Conservation (phyloP, 305 asterid genomes). For the Fraxinus dipetala region DNA sequence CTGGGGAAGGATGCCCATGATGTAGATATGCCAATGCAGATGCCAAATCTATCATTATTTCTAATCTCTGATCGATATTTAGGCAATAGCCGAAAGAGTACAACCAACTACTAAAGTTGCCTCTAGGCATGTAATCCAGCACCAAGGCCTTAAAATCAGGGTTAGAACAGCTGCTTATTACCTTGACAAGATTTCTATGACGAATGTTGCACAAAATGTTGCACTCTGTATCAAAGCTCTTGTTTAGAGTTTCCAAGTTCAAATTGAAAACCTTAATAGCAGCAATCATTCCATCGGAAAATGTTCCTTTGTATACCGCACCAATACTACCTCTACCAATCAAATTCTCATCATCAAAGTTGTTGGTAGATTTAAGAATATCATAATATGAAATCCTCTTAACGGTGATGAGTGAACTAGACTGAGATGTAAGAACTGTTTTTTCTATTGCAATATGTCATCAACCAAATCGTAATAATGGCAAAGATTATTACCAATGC, state of each 20-base stretch:
- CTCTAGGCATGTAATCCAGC: slow-evolving; percentile 14
- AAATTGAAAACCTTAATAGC: slow-evolving; percentile 4
- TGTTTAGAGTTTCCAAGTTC: neutral
- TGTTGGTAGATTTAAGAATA: slow-evolving; percentile 16
- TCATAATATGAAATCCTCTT: slow-evolving; percentile 21
- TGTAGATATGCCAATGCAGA: slow-evolving; percentile 22
- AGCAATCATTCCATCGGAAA: neutral
- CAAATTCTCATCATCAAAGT: slow-evolving; percentile 4
- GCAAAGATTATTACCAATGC: neutral
- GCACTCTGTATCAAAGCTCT: slow-evolving; percentile 21
- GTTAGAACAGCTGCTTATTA: slow-evolving; percentile 10
- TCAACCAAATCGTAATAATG: neutral
- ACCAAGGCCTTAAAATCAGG: slow-evolving; percentile 17
- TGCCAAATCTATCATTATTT: slow-evolving; percentile 16
- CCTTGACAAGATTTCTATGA: slow-evolving; percentile 21
- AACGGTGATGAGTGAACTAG: neutral
- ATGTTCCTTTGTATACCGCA: neutral
- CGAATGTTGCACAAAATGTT: slow-evolving; percentile 12
- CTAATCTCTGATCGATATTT: neutral
- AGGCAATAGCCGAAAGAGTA: neutral
- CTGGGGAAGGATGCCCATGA: neutral
- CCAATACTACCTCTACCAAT: slow-evolving; percentile 15
- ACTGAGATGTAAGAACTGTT: neutral
- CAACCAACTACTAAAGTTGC: slow-evolving; percentile 12
- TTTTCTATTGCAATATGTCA: neutral